These are phyloP conservation scores for Ramaria sp. DNA, from an alignment of 768 basidiomycete species.

Conservation along the genomic window DNA sequence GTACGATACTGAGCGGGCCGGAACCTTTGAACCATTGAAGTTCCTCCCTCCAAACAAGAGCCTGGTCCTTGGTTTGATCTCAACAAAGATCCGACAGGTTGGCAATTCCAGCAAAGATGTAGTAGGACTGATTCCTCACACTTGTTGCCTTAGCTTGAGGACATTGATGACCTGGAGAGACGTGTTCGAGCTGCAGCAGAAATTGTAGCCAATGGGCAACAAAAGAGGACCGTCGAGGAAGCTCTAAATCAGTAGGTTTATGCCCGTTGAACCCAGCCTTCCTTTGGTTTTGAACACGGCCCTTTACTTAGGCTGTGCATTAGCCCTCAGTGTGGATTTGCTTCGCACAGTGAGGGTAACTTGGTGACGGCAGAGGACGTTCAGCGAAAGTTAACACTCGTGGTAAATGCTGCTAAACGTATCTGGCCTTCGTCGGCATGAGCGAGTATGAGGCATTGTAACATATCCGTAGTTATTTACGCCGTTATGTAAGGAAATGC, in stretches of 20 bases:
- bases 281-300: background rate
- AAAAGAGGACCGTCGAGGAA: slow-evolving; percentile 33
- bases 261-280: no score
- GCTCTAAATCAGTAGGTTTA: slow-evolving; percentile 41
- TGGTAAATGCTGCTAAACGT: slow-evolving; percentile 35
- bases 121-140: background rate
- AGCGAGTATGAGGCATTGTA: background rate
- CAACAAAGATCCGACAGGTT: slow-evolving; percentile 30
- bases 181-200: slow-evolving; percentile 46
- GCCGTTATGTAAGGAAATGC: no score
- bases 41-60: slow-evolving; percentile 26
- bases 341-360: slow-evolving; percentile 48
- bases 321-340: slow-evolving; percentile 57
- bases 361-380: slow-evolving; percentile 40
- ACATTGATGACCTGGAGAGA: slow-evolving; percentile 35
- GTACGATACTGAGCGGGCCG: slow-evolving; percentile 55
- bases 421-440: slow-evolving; percentile 26
- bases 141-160: slow-evolving; percentile 34
- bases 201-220: slow-evolving; percentile 32
- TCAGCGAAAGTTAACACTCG: slow-evolving; percentile 34
- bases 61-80: slow-evolving; percentile 33
- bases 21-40: slow-evolving; percentile 29
- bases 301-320: slow-evolving; percentile 34
- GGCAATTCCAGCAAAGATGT: slow-evolving; percentile 15
- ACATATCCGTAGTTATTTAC: no score